These are phyloP conservation scores for Fraxinus ornus DNA, from an alignment of 305 asterid genomes.

Conservation along the genomic window DNA sequence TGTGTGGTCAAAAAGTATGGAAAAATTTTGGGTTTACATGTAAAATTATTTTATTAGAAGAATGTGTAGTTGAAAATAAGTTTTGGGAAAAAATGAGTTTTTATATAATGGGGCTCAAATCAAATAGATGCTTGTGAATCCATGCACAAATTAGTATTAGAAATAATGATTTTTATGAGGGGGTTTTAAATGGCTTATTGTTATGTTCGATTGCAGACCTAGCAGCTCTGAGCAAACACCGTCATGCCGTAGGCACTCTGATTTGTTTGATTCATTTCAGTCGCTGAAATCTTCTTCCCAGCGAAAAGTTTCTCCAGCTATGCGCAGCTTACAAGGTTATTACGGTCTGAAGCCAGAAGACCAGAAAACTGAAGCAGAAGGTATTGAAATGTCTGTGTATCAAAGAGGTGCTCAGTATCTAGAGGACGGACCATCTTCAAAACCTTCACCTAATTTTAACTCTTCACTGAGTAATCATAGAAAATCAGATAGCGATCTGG, in stretches of 20 bases:
- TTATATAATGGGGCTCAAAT: not conserved
- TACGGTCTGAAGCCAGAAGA: conserved; percentile 57
- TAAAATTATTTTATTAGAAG: not conserved
- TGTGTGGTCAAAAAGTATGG: too few relatives aligned
- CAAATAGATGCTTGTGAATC: not conserved
- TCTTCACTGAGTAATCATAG: conserved; percentile 59
- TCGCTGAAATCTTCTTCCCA: conserved; percentile 63
- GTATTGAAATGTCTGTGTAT: conserved; percentile 55
- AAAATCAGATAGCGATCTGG: conserved; percentile 57
- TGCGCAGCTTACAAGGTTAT: conserved; percentile 68
- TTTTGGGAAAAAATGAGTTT: not conserved
- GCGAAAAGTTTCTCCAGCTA: conserved; percentile 52
- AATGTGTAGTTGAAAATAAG: not conserved
- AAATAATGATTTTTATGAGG: not conserved
- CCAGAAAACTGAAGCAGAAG: conserved; percentile 35
- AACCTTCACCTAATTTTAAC: conserved; percentile 32
- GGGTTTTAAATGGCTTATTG: conserved; percentile 8
- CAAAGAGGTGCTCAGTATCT: conserved; percentile 42
- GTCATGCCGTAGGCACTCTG: conserved; percentile 51
- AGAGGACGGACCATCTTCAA: conserved; percentile 45
- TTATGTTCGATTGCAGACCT: conserved; percentile 44
- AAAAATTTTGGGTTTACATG: not conserved
- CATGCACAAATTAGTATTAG: not conserved
- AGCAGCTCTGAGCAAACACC: conserved; percentile 52
- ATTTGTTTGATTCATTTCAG: conserved; percentile 76